Conservation (phyloP, 208 protist genomes). For the Porcisia deanei region DNA sequence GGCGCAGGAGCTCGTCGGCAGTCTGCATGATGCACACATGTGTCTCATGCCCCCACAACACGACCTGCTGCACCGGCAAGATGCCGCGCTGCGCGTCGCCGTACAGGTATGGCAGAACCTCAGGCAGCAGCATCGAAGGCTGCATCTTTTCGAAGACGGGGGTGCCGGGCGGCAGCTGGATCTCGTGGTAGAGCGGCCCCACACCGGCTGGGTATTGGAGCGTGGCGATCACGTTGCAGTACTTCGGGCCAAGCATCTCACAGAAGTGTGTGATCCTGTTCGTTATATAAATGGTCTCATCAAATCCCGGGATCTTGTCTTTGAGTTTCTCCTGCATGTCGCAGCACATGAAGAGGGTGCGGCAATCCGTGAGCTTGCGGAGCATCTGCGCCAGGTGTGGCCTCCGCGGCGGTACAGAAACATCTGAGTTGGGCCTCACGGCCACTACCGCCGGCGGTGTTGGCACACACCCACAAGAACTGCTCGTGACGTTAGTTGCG, state of each 20-base stretch:
- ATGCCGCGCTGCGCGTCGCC: constrained; percentile 31
- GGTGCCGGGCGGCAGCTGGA: constrained; percentile 44
- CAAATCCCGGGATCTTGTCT: constrained; percentile 42
- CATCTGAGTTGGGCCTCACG: background rate
- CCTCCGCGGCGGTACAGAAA: constrained; percentile 15
- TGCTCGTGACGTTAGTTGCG: background rate
- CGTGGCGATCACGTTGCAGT: constrained; percentile 53
- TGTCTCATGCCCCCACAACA: constrained; percentile 78
- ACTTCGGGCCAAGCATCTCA: constrained; percentile 28
- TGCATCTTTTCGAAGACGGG: constrained; percentile 61
- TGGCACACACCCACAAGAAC: background rate
- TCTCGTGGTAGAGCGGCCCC: constrained; percentile 44
- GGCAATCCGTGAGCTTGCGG: constrained; percentile 22
- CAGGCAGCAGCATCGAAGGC: constrained; percentile 59
- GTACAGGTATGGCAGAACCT: constrained; percentile 50
- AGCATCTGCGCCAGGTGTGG: background rate
- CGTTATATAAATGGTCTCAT: constrained; percentile 47
- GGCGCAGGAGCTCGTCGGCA: constrained; percentile 50
- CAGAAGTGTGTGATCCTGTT: constrained; percentile 49
- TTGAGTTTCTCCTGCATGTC: constrained; percentile 77
- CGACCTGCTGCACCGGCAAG: constrained; percentile 61
- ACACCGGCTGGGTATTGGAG: constrained; percentile 61
- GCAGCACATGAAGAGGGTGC: constrained; percentile 78
- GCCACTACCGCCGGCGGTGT: background rate
- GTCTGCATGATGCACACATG: constrained; percentile 81